These are phyloP conservation scores for Yarrowia sp. DNA, from an alignment of 805 yeast species.

Conservation along the genomic window DNA sequence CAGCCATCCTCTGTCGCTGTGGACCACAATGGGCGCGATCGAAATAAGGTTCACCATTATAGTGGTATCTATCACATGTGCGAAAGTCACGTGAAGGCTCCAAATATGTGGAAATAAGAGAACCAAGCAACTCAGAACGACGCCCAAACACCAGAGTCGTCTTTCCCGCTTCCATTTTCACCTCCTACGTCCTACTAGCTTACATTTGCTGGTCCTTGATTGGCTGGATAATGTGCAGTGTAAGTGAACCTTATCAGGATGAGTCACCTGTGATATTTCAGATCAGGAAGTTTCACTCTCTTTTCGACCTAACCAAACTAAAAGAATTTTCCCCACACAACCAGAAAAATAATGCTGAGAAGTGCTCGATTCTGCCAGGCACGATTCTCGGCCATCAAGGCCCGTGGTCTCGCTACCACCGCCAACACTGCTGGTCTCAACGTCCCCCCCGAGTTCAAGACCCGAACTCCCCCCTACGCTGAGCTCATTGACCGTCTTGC, in stretches of 20 bases:
- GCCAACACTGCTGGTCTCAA: conserved; percentile 10
- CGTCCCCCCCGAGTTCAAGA: conserved; percentile 66
- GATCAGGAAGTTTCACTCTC: conserved; percentile 23
- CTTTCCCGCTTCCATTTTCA: background rate
- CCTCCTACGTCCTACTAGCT: background rate
- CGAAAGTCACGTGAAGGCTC: background rate
- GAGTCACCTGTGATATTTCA: conserved; percentile 36
- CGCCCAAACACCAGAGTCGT: no score
- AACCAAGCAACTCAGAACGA: no score
- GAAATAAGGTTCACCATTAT: background rate
- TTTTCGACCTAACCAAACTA: conserved; percentile 1
- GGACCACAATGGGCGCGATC: background rate
- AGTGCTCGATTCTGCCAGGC: conserved; percentile 36
- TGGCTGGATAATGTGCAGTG: conserved; percentile 33
- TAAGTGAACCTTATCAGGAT: conserved; percentile 32
- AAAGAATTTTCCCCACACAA: conserved; percentile 28
- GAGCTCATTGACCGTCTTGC: conserved; percentile 70
- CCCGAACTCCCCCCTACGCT: conserved; percentile 88
- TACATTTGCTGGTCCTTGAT: conserved; percentile 9
- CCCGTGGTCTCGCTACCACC: conserved; percentile 35
- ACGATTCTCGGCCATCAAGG: conserved; percentile 20
- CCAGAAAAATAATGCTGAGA: conserved; percentile 18
- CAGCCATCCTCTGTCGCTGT: background rate
- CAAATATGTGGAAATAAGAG: background rate
- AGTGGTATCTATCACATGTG: background rate